Percentiles rank a stretch among this genome's conserved stretches.
Evolutionary conservation across 768 basidiomycete species (phyloP).

Genomic region (Dendrothele bispora): DNA sequence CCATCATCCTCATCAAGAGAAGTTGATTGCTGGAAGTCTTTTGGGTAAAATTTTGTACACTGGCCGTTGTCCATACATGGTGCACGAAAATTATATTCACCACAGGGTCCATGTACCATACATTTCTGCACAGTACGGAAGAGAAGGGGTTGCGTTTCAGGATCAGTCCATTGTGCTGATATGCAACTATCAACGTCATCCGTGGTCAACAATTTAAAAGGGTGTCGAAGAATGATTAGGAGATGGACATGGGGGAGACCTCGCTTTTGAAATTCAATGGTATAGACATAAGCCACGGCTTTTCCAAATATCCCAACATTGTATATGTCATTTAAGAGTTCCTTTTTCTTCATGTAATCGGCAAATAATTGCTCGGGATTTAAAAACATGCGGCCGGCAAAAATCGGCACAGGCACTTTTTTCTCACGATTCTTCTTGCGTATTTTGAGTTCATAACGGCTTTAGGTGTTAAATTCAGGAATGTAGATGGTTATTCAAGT

Average conservation of each 20-base stretch:
- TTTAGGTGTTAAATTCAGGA: too few relatives aligned
- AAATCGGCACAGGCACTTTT: too few relatives aligned
- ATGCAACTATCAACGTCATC: constrained; percentile 40
- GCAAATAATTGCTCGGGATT: too few relatives aligned
- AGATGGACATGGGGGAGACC: constrained; percentile 57
- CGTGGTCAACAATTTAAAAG: constrained; percentile 31
- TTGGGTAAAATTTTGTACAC: constrained; percentile 48
- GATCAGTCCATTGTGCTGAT: constrained; percentile 43
- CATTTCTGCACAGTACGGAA: constrained; percentile 35
- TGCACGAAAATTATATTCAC: constrained; percentile 27
- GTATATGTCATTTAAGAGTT: constrained; percentile 32
- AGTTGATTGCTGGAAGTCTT: constrained; percentile 33
- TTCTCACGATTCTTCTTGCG: too few relatives aligned
- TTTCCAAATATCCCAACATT: constrained; percentile 40
- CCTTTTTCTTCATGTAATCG: constrained; percentile 41
- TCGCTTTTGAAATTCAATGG: constrained; percentile 59
- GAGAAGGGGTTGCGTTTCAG: constrained; percentile 33
- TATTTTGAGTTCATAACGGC: too few relatives aligned
- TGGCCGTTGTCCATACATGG: constrained; percentile 40
- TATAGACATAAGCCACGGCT: constrained; percentile 44
- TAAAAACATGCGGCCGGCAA: too few relatives aligned
- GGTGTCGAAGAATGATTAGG: constrained; percentile 38
- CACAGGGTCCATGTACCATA: constrained; percentile 55
- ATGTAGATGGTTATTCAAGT: too few relatives aligned
- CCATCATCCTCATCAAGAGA: constrained; percentile 33